Evolutionary conservation across 768 basidiomycete genomes (phyloP), one percentile per base, ranked within the genome.

Genomic region (Auricularia auricula-judae): DNA sequence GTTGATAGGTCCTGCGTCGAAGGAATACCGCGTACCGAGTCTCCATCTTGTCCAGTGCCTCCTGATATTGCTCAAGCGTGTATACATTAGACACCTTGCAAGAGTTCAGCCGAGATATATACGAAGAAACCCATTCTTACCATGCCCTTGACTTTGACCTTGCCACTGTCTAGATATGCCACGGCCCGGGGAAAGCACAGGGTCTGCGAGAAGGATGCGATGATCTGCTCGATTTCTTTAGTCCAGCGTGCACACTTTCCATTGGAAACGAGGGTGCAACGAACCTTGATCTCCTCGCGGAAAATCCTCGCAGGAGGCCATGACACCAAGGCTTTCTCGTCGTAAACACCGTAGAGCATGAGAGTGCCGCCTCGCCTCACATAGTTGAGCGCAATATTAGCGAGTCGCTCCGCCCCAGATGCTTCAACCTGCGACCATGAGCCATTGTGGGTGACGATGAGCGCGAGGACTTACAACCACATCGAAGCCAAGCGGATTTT

Each of bases 341-440:
- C 87, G 72, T 95, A 96, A 44, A 95, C 93, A 47, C 93, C 93
- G 70, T 96, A 96, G 54, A 92, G 82, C 86, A 92, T 86, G 71
- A 92, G 74, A 3, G 90, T 91, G 18, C 90, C 91, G 16, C 91
- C 91, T 35, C 91, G 78, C 39, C 91, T 81, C 33, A 96, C 93
- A 71, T 92, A 93, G 77, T 93, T 86, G 78, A 95, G 93, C 66
- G 89, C 80, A 36, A 91, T 87, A 70, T 93, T 87, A n/a, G 89
- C 92, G 51, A 96, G 75, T 70, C 86, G 86, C 76, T 93, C 91
- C 36, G 89, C 87, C 36, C 93, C 93, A 0, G 88, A 89, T 56
- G 87, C 87, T 72, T 89, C 88, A 47, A 84, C 75, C 69, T 69
- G 35, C 18, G 18, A 5, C 47, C 16, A 51, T 51, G 10, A 51